phyloP scores from a whole-genome alignment of 1,139 yeast species.

The Sugiyamaella pinicola region DNA sequence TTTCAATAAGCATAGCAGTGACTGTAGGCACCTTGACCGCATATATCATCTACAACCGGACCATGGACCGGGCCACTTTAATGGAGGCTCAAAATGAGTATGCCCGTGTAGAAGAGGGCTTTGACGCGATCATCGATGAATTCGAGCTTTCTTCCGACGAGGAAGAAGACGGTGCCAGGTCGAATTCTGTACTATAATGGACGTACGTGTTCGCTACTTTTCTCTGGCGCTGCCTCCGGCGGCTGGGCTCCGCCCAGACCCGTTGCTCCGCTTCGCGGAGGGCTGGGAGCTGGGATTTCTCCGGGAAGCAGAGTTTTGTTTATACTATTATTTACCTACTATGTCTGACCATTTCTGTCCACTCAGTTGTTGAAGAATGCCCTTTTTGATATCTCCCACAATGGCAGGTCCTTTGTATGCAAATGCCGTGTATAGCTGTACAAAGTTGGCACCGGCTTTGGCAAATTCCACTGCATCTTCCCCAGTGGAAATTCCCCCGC shows the following conservation, averaged over 20 bases:
- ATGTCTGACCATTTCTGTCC: constrained; percentile 79
- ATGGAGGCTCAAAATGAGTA: constrained; percentile 24
- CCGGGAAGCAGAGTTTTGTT: constrained; percentile 4
- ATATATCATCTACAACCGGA: constrained; percentile 67
- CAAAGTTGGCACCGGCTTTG: constrained; percentile 87
- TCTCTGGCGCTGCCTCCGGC: no score
- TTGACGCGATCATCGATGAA: constrained; percentile 26
- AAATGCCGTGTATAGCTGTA: constrained; percentile 84
- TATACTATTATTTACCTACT: constrained; percentile 20
- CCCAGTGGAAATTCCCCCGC: constrained; percentile 90
- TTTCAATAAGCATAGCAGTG: constrained; percentile 63
- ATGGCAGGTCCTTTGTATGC: constrained; percentile 94
- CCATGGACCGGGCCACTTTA: constrained; percentile 41
- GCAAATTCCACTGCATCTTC: constrained; percentile 90
- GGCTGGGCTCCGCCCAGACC: no score
- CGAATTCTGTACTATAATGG: no score
- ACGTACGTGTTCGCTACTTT: no score
- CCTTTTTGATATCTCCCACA: constrained; percentile 75
- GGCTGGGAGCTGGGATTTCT: no score
- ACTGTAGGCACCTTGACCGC: constrained; percentile 64
- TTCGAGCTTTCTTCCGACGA: constrained; percentile 31
- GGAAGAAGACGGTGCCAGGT: constrained; percentile 21
- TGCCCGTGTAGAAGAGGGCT: constrained; percentile 26
- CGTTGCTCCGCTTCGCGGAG: no score
- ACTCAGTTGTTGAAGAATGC: constrained; percentile 63